Percentiles rank a stretch among this genome's conserved stretches.
phyloP scores from a whole-genome alignment of 2,329 filamentous ascomycete genomes.

The Zasmidium cellare region DNA sequence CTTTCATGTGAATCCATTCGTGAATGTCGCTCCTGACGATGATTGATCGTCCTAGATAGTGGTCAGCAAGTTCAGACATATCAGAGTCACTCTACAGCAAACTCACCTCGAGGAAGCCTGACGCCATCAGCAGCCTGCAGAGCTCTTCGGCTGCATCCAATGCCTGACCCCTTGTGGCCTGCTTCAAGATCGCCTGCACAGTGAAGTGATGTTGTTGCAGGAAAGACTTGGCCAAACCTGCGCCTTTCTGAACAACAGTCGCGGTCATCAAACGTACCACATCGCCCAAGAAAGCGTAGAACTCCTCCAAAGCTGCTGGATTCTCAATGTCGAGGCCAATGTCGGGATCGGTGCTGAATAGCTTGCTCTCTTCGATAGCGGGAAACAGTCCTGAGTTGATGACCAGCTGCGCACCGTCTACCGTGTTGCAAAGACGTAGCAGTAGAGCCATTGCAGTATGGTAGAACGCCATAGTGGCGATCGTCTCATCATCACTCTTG shows the following conservation, averaged over 20 bases:
- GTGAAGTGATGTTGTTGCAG: slow-evolving; percentile 78
- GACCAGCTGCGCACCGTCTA: slow-evolving; percentile 80
- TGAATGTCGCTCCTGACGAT: not conserved
- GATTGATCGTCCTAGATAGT: slow-evolving; percentile 1
- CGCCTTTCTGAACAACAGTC: slow-evolving; percentile 76
- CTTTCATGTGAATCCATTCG: slow-evolving; percentile 4
- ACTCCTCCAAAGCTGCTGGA: slow-evolving; percentile 69
- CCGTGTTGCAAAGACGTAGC: slow-evolving; percentile 79
- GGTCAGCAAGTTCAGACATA: not conserved
- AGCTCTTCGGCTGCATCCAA: slow-evolving; percentile 82
- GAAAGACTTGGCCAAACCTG: slow-evolving; percentile 75
- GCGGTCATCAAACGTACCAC: slow-evolving; percentile 80
- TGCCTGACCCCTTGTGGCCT: slow-evolving; percentile 54
- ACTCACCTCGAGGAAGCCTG: slow-evolving; percentile 81
- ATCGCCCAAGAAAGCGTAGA: slow-evolving; percentile 79
- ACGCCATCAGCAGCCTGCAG: slow-evolving; percentile 77
- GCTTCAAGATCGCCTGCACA: slow-evolving; percentile 87
- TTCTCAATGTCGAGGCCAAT: slow-evolving; percentile 77
- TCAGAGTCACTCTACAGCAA: not conserved
- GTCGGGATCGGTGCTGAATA: slow-evolving; percentile 90
- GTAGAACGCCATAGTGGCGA: slow-evolving; percentile 59
- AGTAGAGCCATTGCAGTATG: slow-evolving; percentile 80
- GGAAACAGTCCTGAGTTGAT: slow-evolving; percentile 86
- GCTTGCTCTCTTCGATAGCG: slow-evolving; percentile 74
- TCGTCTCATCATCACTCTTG: slow-evolving; percentile 49